Percentiles rank a stretch among this genome's conserved stretches.
phyloP scores from a whole-genome alignment of 1,139 yeast genomes.

The Saccharomyces hybrid region DNA sequence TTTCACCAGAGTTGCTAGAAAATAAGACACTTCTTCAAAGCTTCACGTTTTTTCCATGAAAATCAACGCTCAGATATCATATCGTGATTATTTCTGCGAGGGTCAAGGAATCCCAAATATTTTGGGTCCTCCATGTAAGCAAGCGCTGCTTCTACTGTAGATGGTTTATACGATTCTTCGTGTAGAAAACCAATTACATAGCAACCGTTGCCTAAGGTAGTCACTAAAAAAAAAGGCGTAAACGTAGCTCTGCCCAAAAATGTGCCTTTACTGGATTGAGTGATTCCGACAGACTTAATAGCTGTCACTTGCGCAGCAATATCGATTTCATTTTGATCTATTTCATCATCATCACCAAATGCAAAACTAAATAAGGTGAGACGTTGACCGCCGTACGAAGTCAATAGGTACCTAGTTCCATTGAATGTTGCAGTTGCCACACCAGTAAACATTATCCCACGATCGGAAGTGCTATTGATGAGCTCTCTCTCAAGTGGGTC shows the following conservation, averaged over 20 bases:
- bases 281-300: background rate
- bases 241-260: background rate
- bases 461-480: background rate
- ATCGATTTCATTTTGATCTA: conserved; percentile 4
- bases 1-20: too few relatives aligned
- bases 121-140: background rate
- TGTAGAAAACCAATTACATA: conserved; percentile 7
- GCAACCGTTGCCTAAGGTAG: conserved; percentile 11
- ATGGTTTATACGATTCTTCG: background rate
- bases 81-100: background rate
- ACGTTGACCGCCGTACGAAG: background rate
- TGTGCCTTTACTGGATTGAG: background rate
- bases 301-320: conserved; percentile 8
- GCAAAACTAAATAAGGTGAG: background rate
- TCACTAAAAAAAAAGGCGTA: conserved; percentile 11
- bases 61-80: too few relatives aligned
- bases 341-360: conserved; percentile 1
- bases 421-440: background rate
- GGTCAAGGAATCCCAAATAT: background rate
- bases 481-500: background rate
- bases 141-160: background rate
- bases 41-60: too few relatives aligned
- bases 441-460: background rate
- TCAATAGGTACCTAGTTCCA: background rate
- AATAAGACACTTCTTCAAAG: too few relatives aligned